Conservation (phyloP, 139 green algal genomes). For the Pleodorina starrii region DNA sequence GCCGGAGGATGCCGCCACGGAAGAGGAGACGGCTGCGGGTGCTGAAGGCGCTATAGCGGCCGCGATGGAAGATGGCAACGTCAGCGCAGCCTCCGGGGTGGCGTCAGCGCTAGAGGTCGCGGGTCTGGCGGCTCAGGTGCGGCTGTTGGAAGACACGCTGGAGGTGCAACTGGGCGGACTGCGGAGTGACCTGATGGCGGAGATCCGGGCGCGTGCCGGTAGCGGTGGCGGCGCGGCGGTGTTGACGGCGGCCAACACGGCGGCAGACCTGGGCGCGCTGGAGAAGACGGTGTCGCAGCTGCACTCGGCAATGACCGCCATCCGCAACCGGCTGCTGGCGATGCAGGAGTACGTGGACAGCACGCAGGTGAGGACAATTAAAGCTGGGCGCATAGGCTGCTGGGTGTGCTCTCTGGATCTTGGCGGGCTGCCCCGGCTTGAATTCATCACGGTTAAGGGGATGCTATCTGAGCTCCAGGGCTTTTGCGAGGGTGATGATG, state of each 20-base stretch:
- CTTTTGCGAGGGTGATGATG: too few relatives aligned
- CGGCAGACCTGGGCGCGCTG: not conserved
- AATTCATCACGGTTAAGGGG: too few relatives aligned
- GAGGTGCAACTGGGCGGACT: not conserved
- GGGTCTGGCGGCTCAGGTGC: not conserved
- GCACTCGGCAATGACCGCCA: constrained; percentile 26
- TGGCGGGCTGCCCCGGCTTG: too few relatives aligned
- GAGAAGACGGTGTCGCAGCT: constrained; percentile 48
- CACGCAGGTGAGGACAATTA: constrained; percentile 52
- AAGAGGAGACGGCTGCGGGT: not conserved
- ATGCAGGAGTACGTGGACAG: constrained; percentile 62
- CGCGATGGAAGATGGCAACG: not conserved
- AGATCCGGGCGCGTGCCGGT: not conserved
- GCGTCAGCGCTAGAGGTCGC: not conserved
- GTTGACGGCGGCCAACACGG: not conserved
- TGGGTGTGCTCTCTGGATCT: too few relatives aligned
- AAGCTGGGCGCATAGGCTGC: too few relatives aligned
- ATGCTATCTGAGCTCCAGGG: too few relatives aligned
- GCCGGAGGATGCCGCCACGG: too few relatives aligned
- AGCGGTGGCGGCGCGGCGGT: not conserved
- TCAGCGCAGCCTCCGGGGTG: not conserved
- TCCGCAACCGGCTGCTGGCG: constrained; percentile 52
- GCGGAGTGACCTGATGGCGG: constrained; percentile 9
- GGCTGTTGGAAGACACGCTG: not conserved
- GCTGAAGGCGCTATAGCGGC: not conserved